phyloP scores from a whole-genome alignment of 2,329 filamentous ascomycete species.

The Penicillium sp. region DNA sequence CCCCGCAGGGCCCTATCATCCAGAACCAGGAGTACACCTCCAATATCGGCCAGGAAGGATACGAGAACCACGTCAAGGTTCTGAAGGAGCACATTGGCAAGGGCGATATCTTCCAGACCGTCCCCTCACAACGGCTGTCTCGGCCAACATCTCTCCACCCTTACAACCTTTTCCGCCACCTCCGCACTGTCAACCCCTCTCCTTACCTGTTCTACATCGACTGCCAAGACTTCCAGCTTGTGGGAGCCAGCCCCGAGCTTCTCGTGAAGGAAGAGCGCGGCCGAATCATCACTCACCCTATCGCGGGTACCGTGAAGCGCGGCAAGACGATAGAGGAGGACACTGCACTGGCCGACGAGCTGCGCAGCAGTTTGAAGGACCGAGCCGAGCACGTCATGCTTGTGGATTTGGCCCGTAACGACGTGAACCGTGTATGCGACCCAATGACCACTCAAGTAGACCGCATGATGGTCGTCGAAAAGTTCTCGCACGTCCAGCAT shows the following conservation, averaged over 20 bases:
- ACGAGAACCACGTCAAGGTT: slow-evolving; percentile 81
- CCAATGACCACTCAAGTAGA: slow-evolving; percentile 87
- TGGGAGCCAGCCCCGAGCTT: slow-evolving; percentile 91
- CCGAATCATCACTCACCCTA: slow-evolving; percentile 91
- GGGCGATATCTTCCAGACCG: slow-evolving; percentile 96
- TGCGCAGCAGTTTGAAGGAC: slow-evolving; percentile 82
- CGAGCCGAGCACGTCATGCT: slow-evolving; percentile 96
- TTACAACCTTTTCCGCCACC: slow-evolving; percentile 95
- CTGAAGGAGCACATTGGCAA: slow-evolving; percentile 88
- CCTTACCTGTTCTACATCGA: slow-evolving; percentile 97
- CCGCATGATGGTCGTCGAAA: slow-evolving; percentile 88
- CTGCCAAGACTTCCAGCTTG: slow-evolving; percentile 88
- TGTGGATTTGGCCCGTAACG: slow-evolving; percentile 92
- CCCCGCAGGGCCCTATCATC: slow-evolving; percentile 71
- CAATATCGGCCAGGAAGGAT: slow-evolving; percentile 85
- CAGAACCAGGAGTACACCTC: slow-evolving; percentile 79
- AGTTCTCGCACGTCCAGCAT: slow-evolving; percentile 97
- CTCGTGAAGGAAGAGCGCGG: slow-evolving; percentile 87
- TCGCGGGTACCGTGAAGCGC: slow-evolving; percentile 91
- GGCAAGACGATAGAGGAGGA: slow-evolving; percentile 81
- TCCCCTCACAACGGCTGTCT: slow-evolving; percentile 90
- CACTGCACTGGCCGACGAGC: slow-evolving; percentile 71
- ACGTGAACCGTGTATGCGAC: slow-evolving; percentile 93
- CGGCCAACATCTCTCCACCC: slow-evolving; percentile 88
- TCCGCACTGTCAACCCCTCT: slow-evolving; percentile 95